These are phyloP conservation scores for Macrophomina tecta DNA, from an alignment of 2,329 filamentous ascomycete genomes.

Conservation along the genomic window DNA sequence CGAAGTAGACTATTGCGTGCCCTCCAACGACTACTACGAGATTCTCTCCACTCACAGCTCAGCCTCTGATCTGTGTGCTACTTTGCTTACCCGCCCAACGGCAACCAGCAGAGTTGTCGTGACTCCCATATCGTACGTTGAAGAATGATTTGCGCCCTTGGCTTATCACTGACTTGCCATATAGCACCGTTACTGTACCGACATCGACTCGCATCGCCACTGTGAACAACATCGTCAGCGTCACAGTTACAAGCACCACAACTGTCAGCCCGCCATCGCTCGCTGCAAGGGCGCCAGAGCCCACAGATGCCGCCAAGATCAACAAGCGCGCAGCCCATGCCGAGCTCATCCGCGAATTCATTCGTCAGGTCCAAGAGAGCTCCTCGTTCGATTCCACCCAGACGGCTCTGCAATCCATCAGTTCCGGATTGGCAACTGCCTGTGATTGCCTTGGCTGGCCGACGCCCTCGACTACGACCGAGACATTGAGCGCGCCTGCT, in stretches of 20 bases:
- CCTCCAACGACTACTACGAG: slow-evolving; percentile 26
- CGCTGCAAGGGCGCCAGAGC: neutral
- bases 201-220: slow-evolving; percentile 34
- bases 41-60: slow-evolving; percentile 9
- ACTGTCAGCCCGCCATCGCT: slow-evolving; percentile 32
- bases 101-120: slow-evolving; percentile 34
- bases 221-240: slow-evolving; percentile 33
- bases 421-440: slow-evolving; percentile 37
- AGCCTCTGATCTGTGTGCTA: slow-evolving; percentile 10
- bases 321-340: slow-evolving; percentile 31
- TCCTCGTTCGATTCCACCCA: slow-evolving; percentile 27
- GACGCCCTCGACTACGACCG: slow-evolving; percentile 37
- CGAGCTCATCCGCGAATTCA: slow-evolving; percentile 34
- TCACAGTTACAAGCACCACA: slow-evolving; percentile 34
- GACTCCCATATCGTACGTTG: slow-evolving; percentile 37
- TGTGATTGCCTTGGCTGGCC: slow-evolving; percentile 42
- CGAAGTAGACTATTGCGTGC: slow-evolving; percentile 19
- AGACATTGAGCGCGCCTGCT: slow-evolving; percentile 35
- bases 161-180: slow-evolving; percentile 25
- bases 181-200: slow-evolving; percentile 34
- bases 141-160: neutral
- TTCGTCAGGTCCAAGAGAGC: slow-evolving; percentile 28
- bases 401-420: slow-evolving; percentile 32
- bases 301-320: slow-evolving; percentile 31
- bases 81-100: slow-evolving; percentile 36